These are phyloP conservation scores for Eutrema heterophyllum DNA, from an alignment of 345 rosid species.

Conservation along the genomic window DNA sequence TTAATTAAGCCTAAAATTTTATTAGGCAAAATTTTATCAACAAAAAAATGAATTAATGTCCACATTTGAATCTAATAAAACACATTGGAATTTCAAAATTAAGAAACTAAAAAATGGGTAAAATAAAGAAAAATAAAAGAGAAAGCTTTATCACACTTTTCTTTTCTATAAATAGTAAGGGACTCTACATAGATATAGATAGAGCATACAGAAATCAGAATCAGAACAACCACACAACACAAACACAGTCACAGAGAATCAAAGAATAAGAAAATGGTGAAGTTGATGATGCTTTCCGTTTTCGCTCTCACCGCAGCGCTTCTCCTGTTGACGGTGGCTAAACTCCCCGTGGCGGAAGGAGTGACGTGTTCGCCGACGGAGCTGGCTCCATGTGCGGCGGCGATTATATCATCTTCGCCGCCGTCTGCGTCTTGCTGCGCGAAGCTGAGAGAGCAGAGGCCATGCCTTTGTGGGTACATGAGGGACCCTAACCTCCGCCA, in stretches of 20 bases:
- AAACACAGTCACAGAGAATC: background rate
- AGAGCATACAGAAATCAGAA: background rate
- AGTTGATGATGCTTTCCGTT: background rate
- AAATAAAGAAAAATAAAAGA: background rate
- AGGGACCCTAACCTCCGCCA: constrained; percentile 40
- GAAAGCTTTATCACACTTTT: background rate
- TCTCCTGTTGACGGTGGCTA: constrained; percentile 10
- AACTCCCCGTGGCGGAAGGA: constrained; percentile 32
- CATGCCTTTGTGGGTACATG: constrained; percentile 65
- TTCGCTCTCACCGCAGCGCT: background rate
- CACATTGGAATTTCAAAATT: background rate
- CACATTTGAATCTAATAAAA: background rate
- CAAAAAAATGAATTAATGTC: background rate
- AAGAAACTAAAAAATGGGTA: background rate
- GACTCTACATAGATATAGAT: background rate
- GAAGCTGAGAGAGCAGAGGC: constrained; percentile 56
- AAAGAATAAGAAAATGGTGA: constrained; percentile 24
- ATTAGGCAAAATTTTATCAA: too few relatives aligned
- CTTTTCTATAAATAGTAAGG: constrained; percentile 9
- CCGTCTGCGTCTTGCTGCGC: constrained; percentile 51
- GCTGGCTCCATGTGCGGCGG: constrained; percentile 46
- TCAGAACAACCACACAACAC: background rate
- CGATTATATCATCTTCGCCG: constrained; percentile 30
- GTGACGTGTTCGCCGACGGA: constrained; percentile 44
- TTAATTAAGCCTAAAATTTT: too few relatives aligned